Evolutionary conservation across 805 yeast genomes (phyloP), one percentile per base, ranked within the genome.

Genomic region (Candida parachauliodes): DNA sequence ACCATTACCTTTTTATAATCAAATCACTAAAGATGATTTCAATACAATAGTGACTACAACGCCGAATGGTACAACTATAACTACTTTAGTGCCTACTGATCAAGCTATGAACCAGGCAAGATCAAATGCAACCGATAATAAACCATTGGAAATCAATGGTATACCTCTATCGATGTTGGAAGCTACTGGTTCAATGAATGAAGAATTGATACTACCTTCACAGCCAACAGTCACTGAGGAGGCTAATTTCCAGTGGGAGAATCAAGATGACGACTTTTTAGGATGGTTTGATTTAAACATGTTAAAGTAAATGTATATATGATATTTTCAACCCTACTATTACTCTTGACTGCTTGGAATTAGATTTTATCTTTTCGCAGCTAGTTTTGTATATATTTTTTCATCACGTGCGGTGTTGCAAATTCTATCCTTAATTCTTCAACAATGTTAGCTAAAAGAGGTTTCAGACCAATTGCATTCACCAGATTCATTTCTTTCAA

Each of bases 261-360:
- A 60, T 36, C 66, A 63, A 22, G 86, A 80, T 36, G 97, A 89
- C 53, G 97, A 89, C 55, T 83, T 89, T 51, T 65, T 89, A 32
- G 97, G 97, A 9, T 89, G 96, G 96, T 84, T 89, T 67, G 95
- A 87, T 55, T 79, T 80, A 57, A 83, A 83, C 51, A 47, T 54
- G 47, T 42, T 54, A n/a, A 28, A 35, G 5, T 8, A 28, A 15
- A 34, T 34, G 32, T 25, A 34, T 20, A n/a, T n/a, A n/a, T n/a
- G n/a, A n/a, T n/a, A n/a, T n/a, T n/a, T n/a, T n/a, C n/a, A n/a
- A n/a, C n/a, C n/a, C n/a, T n/a, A n/a, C n/a, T n/a, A n/a, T n/a
- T n/a, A n/a, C n/a, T n/a, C n/a, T n/a, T n/a, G n/a, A n/a, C n/a
- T n/a, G n/a, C n/a, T n/a, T n/a, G n/a, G n/a, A n/a, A n/a, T n/a